A percentile compares a stretch with the other conserved stretches of the same genome.
phyloP scores from a whole-genome alignment of 164 flowering plant genomes.

The Berberis vulgaris region DNA sequence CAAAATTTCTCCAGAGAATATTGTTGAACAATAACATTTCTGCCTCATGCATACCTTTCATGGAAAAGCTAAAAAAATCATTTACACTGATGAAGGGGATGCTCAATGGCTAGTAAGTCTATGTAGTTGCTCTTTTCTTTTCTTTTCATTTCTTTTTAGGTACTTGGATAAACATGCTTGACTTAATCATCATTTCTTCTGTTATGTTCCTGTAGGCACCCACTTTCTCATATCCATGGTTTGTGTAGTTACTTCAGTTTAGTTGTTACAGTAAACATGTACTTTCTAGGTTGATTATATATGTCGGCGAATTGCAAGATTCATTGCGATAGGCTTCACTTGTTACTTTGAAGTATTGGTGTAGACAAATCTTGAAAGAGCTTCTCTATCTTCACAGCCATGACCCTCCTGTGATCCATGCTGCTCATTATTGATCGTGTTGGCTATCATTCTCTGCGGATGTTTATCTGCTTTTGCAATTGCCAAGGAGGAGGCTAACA shows the following conservation, averaged over 20 bases:
- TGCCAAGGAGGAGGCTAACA: too few relatives aligned
- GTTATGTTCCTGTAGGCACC: slow-evolving; percentile 58
- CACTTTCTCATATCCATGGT: slow-evolving; percentile 67
- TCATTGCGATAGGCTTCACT: slow-evolving; percentile 70
- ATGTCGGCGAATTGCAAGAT: slow-evolving; percentile 88
- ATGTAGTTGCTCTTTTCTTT: neutral
- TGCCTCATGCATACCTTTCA: slow-evolving; percentile 57
- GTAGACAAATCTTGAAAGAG: too few relatives aligned
- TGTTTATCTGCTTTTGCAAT: too few relatives aligned
- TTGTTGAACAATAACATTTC: slow-evolving; percentile 38
- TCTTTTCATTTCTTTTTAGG: neutral
- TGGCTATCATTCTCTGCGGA: too few relatives aligned
- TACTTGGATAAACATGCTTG: neutral
- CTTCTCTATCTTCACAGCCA: too few relatives aligned
- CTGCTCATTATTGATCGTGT: too few relatives aligned
- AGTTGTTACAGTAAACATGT: slow-evolving; percentile 64
- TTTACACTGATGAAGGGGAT: slow-evolving; percentile 41
- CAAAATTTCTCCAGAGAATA: slow-evolving; percentile 64
- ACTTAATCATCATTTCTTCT: neutral
- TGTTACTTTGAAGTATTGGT: too few relatives aligned
- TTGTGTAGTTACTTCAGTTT: slow-evolving; percentile 62
- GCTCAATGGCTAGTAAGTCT: slow-evolving; percentile 74
- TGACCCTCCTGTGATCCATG: too few relatives aligned
- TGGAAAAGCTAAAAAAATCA: slow-evolving; percentile 52
- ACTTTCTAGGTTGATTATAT: slow-evolving; percentile 78